Evolutionary conservation across 768 basidiomycete species (phyloP).

Genomic region (Amanita muscaria): DNA sequence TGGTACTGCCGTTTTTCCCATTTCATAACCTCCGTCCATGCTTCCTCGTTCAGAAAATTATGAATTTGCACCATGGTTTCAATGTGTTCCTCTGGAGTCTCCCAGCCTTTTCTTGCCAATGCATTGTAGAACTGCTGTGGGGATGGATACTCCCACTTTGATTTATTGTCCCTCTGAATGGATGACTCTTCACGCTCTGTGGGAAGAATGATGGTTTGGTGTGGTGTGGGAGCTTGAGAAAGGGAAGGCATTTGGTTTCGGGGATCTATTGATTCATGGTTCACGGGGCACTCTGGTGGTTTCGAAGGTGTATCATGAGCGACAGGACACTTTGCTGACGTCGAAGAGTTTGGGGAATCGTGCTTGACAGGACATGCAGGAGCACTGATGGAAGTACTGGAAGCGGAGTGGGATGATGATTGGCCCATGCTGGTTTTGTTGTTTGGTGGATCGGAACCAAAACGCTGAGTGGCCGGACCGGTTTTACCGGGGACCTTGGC

Average conservation of each 20-base stretch:
- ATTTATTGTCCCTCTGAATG: constrained; percentile 62
- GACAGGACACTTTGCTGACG: constrained; percentile 34
- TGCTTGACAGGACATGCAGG: constrained; percentile 33
- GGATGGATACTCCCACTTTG: constrained; percentile 90
- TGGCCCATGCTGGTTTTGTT: constrained; percentile 2
- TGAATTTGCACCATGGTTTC: constrained; percentile 98
- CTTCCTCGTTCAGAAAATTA: constrained; percentile 94
- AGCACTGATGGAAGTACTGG: constrained; percentile 15
- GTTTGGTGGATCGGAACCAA: too few relatives aligned
- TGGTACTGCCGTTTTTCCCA: constrained; percentile 74
- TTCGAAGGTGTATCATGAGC: constrained; percentile 27
- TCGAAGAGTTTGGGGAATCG: constrained; percentile 13
- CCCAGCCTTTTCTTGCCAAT: constrained; percentile 91
- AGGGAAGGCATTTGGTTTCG: constrained; percentile 89
- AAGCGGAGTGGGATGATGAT: constrained; percentile 20
- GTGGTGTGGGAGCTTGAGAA: constrained; percentile 53
- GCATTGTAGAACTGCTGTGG: constrained; percentile 99
- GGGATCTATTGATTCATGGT: constrained; percentile 51
- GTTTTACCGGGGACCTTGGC: too few relatives aligned
- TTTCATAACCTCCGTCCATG: constrained; percentile 88
- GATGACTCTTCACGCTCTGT: constrained; percentile 71
- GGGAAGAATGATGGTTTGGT: constrained; percentile 54
- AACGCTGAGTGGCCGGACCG: too few relatives aligned
- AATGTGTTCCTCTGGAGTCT: constrained; percentile 92
- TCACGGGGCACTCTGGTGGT: constrained; percentile 53